These are phyloP conservation scores for Scheffersomyces amazonensis DNA, from an alignment of 805 yeast species.

Conservation along the genomic window DNA sequence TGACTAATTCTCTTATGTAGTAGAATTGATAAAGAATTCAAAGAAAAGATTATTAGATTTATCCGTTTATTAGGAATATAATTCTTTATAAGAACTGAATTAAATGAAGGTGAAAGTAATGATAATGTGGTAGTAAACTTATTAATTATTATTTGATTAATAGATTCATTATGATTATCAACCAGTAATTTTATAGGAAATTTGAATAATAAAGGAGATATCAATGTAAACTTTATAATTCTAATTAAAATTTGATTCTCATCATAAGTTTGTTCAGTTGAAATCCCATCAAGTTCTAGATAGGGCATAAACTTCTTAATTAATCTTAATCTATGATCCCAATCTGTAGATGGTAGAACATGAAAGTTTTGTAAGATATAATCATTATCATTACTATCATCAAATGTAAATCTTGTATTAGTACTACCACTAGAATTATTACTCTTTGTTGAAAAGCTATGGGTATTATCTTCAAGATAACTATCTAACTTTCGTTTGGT, in stretches of 20 bases:
- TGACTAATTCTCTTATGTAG: conserved; percentile 19
- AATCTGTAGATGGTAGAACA: conserved; percentile 34
- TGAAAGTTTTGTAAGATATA: conserved; percentile 21
- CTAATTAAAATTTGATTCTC: conserved; percentile 9
- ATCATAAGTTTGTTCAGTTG: conserved; percentile 9
- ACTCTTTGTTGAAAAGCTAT: conserved; percentile 5
- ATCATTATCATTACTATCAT: conserved; percentile 16
- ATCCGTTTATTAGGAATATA: conserved; percentile 25
- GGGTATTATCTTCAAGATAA: conserved; percentile 17
- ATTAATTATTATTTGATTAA: conserved; percentile 6
- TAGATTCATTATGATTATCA: conserved; percentile 10
- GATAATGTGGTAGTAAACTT: conserved; percentile 9
- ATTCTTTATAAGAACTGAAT: conserved; percentile 13
- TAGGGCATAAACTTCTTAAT: conserved; percentile 24
- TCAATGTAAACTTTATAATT: conserved; percentile 12
- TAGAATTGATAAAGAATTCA: conserved; percentile 27
- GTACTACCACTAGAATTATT: background rate
- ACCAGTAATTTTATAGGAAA: conserved; percentile 14
- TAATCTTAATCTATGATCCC: conserved; percentile 22
- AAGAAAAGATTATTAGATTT: conserved; percentile 26
- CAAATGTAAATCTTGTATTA: conserved; percentile 7
- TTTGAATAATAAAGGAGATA: conserved; percentile 20
- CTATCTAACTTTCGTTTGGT: conserved; percentile 14
- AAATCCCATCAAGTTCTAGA: conserved; percentile 16
- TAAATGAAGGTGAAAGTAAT: conserved; percentile 21